Evolutionary conservation across 164 flowering plant genomes (phyloP), one percentile per base, ranked within the genome.

Genomic region (Cinnamomum chago): DNA sequence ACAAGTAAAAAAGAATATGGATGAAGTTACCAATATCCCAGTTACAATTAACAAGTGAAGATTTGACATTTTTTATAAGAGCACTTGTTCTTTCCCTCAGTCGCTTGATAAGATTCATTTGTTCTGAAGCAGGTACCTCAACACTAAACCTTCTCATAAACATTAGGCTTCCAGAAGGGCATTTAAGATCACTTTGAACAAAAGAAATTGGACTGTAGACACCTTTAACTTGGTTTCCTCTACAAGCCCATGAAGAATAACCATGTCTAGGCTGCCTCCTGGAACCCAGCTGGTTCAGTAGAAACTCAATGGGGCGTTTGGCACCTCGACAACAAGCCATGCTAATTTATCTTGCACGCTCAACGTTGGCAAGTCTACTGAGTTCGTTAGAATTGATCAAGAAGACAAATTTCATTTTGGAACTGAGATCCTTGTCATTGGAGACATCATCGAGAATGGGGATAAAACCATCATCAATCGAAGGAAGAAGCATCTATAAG

Each of bases 71-170:
- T 75, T 93, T 93, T 1, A 95, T 92, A 1, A 98, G 99, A 65
- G 99, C 97, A 81, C 97, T 86, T 6, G 99, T 95, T 76, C 90
- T 84, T 75, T 90, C 96, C 75, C 99, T 87, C 79, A 95, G 74
- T 79, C 85, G 86, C 85, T 87, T 92, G 58, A 95, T 89, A 30
- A 93, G 87, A 82, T 77, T 85, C 89, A 87, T 83, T 51, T 90
- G 90, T 47, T 85, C 91, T 1, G 89, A 80, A 55, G 60, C 75
- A 52, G 92, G 76, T 23, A 76, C 79, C 68, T 82, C 85, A 70
- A 75, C 76, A 24, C 86, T 81, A 72, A 85, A 89, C 25, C 85
- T 68, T 76, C 90, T 86, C 23, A 70, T 62, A 40, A 75, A 70
- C 12, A 79, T 47, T 24, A 75, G 52, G 25, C 67, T 50, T 67